phyloP scores from a whole-genome alignment of 2,329 filamentous ascomycete species.

The Elsinoe fawcettii region DNA sequence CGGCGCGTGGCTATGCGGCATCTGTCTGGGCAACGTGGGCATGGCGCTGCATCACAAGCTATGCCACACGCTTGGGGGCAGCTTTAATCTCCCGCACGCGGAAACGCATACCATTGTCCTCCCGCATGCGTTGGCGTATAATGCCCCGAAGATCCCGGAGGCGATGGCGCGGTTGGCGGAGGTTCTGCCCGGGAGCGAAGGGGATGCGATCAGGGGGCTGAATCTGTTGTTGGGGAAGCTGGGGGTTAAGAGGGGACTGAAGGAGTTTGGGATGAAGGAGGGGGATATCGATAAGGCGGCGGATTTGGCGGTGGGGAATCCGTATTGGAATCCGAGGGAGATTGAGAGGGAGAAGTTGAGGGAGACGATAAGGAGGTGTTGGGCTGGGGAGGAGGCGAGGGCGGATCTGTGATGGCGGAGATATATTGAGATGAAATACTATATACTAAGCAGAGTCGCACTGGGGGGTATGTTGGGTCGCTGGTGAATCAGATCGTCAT shows the following conservation, averaged over 20 bases:
- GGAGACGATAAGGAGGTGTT: conserved; percentile 53
- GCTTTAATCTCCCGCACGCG: conserved; percentile 56
- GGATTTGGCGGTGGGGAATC: conserved; percentile 50
- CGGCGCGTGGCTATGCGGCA: conserved; percentile 58
- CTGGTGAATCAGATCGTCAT: conserved; percentile 8
- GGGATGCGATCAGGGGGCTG: conserved; percentile 51
- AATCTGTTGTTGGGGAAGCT: conserved; percentile 50
- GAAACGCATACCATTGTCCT: conserved; percentile 58
- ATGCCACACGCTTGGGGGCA: conserved; percentile 57
- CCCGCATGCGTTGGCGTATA: conserved; percentile 57
- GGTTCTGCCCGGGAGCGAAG: conserved; percentile 49
- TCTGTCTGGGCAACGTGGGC: conserved; percentile 50
- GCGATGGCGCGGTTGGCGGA: conserved; percentile 47
- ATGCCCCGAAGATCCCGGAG: conserved; percentile 47
- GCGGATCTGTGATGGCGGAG: conserved; percentile 39
- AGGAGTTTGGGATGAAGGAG: conserved; percentile 52
- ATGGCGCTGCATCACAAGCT: conserved; percentile 63
- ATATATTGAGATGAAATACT: neutral
- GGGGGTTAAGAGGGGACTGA: conserved; percentile 46
- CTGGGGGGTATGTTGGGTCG: conserved; percentile 3
- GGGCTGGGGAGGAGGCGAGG: conserved; percentile 51
- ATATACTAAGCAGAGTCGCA: conserved; percentile 1
- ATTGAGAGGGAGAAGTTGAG: conserved; percentile 46
- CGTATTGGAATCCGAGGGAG: conserved; percentile 52
- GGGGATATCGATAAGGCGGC: conserved; percentile 53